Evolutionary conservation across 129 eudicot species (phyloP).

Genomic region (Arctium minus): DNA sequence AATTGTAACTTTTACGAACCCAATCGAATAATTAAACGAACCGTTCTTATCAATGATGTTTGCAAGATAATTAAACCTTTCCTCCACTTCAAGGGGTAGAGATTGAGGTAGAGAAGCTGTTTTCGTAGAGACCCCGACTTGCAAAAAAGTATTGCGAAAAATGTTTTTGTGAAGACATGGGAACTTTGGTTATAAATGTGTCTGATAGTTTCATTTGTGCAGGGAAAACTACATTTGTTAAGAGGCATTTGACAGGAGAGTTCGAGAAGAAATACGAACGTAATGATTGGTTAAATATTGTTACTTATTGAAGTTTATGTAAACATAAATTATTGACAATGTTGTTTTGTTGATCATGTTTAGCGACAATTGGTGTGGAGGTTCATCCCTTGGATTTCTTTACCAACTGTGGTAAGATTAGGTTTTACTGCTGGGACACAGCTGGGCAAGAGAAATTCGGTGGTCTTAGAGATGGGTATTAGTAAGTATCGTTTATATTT

Average conservation of each 20-base stretch:
- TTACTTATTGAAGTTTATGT: neutral
- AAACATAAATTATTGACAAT: neutral
- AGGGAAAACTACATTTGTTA: slow-evolving; percentile 84
- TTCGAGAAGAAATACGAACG: slow-evolving; percentile 90
- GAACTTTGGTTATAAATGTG: neutral
- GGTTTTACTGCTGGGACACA: slow-evolving; percentile 87
- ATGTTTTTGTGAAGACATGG: neutral
- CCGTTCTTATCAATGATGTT: neutral
- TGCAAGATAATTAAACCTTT: neutral
- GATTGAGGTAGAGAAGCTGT: too few relatives aligned
- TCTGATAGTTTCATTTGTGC: neutral
- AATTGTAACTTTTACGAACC: neutral
- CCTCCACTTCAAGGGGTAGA: neutral
- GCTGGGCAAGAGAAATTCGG: slow-evolving; percentile 90
- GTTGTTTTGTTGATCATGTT: neutral
- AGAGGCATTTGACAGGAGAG: slow-evolving; percentile 81
- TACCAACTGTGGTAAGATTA: slow-evolving; percentile 76
- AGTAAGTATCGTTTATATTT: slow-evolving; percentile 35
- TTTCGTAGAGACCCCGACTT: too few relatives aligned
- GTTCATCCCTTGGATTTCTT: slow-evolving; percentile 85
- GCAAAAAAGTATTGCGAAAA: too few relatives aligned
- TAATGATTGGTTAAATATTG: slow-evolving; percentile 19
- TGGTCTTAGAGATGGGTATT: slow-evolving; percentile 86
- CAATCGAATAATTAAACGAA: neutral
- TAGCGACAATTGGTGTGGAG: slow-evolving; percentile 85